A percentile compares a stretch with the other conserved stretches of the same genome.
Evolutionary conservation across 2,329 filamentous ascomycete species (phyloP).

Genomic region (Samsoniella hepiali): DNA sequence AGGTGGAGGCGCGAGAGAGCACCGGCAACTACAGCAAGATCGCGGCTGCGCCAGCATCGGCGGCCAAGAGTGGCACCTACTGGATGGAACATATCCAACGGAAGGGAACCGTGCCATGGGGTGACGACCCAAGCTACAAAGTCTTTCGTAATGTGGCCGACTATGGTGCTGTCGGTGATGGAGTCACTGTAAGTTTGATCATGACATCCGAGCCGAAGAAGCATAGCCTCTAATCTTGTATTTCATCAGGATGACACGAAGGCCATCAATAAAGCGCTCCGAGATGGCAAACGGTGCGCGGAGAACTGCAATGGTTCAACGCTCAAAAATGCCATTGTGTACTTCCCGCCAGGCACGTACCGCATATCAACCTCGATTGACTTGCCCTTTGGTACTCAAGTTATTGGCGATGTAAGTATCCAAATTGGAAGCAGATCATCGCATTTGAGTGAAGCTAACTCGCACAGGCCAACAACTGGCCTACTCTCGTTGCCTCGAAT

Average conservation of each 20-base stretch:
- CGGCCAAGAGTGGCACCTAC: no score
- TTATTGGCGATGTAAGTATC: slow-evolving; percentile 44
- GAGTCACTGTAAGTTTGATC: not conserved
- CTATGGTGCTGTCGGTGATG: not conserved
- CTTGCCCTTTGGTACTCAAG: slow-evolving; percentile 23
- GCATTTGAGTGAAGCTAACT: no score
- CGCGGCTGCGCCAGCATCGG: no score
- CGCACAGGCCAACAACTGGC: slow-evolving; percentile 15
- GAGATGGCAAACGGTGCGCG: not conserved
- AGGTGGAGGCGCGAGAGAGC: no score
- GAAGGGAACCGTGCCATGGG: not conserved
- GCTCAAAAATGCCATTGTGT: slow-evolving; percentile 25
- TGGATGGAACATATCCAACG: no score
- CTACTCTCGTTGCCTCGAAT: slow-evolving; percentile 9
- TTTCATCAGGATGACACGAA: slow-evolving; percentile 6
- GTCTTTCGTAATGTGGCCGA: slow-evolving; percentile 9
- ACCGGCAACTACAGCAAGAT: no score
- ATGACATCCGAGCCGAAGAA: no score
- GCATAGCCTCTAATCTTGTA: no score
- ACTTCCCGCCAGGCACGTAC: slow-evolving; percentile 28
- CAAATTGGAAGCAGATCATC: no score
- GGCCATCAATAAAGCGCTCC: not conserved
- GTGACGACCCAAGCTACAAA: not conserved
- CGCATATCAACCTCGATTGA: slow-evolving; percentile 23
- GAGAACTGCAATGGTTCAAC: not conserved